Percentiles rank a stretch among this genome's conserved stretches.
Conservation (phyloP, 1,139 yeast species). For the Yamadazyma atmosphaerica region DNA sequence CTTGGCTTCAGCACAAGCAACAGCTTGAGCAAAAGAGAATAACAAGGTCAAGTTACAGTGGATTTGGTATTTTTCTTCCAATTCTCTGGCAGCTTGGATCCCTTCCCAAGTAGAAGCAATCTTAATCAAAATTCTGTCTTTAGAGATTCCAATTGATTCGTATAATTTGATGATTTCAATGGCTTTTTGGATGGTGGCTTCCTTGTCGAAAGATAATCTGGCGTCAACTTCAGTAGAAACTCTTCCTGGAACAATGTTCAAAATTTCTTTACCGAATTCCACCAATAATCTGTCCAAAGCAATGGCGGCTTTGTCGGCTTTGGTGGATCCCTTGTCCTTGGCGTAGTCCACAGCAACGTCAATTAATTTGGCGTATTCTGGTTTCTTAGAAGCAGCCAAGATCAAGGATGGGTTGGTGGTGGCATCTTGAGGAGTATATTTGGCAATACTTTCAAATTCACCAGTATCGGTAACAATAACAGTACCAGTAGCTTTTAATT, state of each 20-base stretch:
- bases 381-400: slow-evolving; percentile 90
- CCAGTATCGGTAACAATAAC: slow-evolving; percentile 98
- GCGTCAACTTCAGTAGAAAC: slow-evolving; percentile 99
- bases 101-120: slow-evolving; percentile 99
- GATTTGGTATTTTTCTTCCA: slow-evolving; percentile 85
- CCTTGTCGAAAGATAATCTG: slow-evolving; percentile 91
- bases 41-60: slow-evolving; percentile 95
- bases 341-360: slow-evolving; percentile 91
- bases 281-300: slow-evolving; percentile 93
- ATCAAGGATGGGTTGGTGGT: slow-evolving; percentile 98
- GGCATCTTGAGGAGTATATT: slow-evolving; percentile 98
- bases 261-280: slow-evolving; percentile 93
- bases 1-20: slow-evolving; percentile 97
- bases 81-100: slow-evolving; percentile 96
- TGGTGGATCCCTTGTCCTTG: slow-evolving; percentile 58
- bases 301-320: slow-evolving; percentile 52
- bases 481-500: slow-evolving; percentile 93
- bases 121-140: slow-evolving; percentile 92
- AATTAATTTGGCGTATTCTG: slow-evolving; percentile 85
- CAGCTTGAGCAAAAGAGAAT: slow-evolving; percentile 96
- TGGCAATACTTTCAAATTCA: slow-evolving; percentile 96
- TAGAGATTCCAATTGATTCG: slow-evolving; percentile 77
- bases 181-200: slow-evolving; percentile 92
- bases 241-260: slow-evolving; percentile 96
- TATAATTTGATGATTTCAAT: slow-evolving; percentile 81